A percentile compares a stretch with the other conserved stretches of the same genome.
phyloP scores from a whole-genome alignment of 1,139 yeast genomes.

The Kodamaea derodonti region DNA sequence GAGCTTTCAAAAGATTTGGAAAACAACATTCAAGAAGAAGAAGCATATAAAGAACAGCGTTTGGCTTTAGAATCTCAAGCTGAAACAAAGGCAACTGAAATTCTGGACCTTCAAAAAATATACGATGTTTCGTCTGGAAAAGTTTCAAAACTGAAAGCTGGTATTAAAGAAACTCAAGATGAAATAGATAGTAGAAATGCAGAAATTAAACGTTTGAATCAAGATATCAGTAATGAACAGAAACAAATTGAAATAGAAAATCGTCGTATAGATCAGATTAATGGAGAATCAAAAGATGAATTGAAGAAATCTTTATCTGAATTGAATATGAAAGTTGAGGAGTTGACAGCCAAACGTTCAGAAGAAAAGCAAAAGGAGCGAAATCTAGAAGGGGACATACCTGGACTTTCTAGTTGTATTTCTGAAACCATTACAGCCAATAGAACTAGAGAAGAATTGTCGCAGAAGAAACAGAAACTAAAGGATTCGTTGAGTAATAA shows the following conservation, averaged over 20 bases:
- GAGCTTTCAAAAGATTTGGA: conserved; percentile 15
- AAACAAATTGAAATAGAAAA: conserved; percentile 25
- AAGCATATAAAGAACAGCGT: conserved; percentile 8
- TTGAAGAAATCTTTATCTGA: conserved; percentile 14
- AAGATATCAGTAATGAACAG: conserved; percentile 21
- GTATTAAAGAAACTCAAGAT: conserved; percentile 9
- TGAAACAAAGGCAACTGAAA: conserved; percentile 12
- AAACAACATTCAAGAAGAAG: conserved; percentile 19
- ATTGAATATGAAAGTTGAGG: conserved; percentile 12
- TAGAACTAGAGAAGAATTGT: conserved; percentile 2
- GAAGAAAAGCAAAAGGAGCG: neutral
- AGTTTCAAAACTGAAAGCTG: conserved; percentile 4
- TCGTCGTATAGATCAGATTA: conserved; percentile 32
- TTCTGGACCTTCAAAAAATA: neutral
- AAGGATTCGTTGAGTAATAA: conserved; percentile 5
- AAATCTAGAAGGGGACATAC: neutral
- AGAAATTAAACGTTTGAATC: conserved; percentile 25
- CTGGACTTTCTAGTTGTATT: neutral
- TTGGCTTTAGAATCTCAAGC: conserved; percentile 4
- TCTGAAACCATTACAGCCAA: conserved; percentile 5
- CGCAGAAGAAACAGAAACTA: conserved; percentile 16
- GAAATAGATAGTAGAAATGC: conserved; percentile 20
- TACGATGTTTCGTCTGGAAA: neutral
- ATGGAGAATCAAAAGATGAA: conserved; percentile 38
- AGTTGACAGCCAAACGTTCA: conserved; percentile 12